Base-by-base conservation (phyloP, 2,329 filamentous ascomycete genomes). In the Parastagonospora nodorum region DNA sequence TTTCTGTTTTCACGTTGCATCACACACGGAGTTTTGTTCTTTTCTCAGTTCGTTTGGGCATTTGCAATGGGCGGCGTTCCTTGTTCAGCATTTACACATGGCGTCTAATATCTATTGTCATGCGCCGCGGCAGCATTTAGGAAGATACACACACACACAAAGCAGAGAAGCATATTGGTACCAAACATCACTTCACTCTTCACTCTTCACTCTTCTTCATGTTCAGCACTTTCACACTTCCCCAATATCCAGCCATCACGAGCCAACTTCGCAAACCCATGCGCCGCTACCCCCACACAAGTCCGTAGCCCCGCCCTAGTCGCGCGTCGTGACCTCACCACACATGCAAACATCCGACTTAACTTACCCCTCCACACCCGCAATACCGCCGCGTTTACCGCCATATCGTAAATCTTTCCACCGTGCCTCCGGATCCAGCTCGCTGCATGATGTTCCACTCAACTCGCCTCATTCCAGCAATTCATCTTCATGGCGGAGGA, bases 321-420 rank as follows among this genome's bases (percentile, higher is more conserved):
- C 30, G 15, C 43, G 46, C 49, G 52, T 36, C 57, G 60, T 68
- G 64, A 68, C 56, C 57, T 64, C 63, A 66, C 57, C 63, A 58
- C 61, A 63, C 63, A 63, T 58, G 9, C 45, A 32, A 38, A 27
- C 31, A 39, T 39, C 41, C 37, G 16, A 3, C 10, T n/a, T 11
- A 32, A 16, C 24, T 12, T 12, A 36, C 8, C 27, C 45, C 37
- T 42, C 41, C 29, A 33, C 45, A 44, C 30, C 16, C 30, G 12
- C 39, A 19, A 39, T 27, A 14, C 15, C 45, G 37, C 52, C 42
- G 41, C 44, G 45, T 38, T 49, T 49, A 47, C 50, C 50, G 44
- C 50, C 38, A 42, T 31, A 33, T 27, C 5, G 29, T 27, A 32
- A 31, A 31, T 45, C 24, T 30, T n/a, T 29, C 14, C 39, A 7